Evolutionary conservation across 441 rosid genomes (phyloP).

Genomic region (Eutrema salsugineum): DNA sequence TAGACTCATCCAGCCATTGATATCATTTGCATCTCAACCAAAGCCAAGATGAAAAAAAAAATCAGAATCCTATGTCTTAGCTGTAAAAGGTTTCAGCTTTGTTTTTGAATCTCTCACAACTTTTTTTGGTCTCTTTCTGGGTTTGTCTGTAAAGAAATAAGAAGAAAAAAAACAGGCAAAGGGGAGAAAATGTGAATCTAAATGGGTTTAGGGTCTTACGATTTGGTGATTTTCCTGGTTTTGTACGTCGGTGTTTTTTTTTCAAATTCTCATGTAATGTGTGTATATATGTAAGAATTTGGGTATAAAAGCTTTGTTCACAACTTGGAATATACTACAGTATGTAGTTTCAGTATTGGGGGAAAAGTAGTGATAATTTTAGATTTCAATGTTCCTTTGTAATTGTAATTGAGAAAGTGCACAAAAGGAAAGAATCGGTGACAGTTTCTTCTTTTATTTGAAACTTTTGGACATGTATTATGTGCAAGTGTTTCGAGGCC

Average conservation of each 20-base stretch:
- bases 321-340: not conserved
- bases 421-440: not conserved
- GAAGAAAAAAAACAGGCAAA: slow-evolving; percentile 27
- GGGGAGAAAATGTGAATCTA: slow-evolving; percentile 30
- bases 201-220: slow-evolving; percentile 3
- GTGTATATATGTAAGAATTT: slow-evolving; percentile 18
- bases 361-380: not conserved
- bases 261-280: slow-evolving; percentile 15
- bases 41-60: slow-evolving; percentile 72
- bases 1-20: slow-evolving; percentile 60
- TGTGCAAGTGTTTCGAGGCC: not conserved
- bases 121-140: slow-evolving; percentile 10
- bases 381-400: not conserved
- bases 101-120: slow-evolving; percentile 31
- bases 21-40: slow-evolving; percentile 59
- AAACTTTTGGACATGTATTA: not conserved
- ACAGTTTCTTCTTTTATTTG: not conserved
- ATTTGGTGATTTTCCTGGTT: slow-evolving; percentile 1
- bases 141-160: slow-evolving; percentile 32
- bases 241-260: slow-evolving; percentile 13
- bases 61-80: slow-evolving; percentile 30
- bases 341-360: not conserved
- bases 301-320: slow-evolving; percentile 14
- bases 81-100: slow-evolving; percentile 46
- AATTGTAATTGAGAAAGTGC: not conserved